Conservation (phyloP, 148 eudicot genomes). For the Pharnaceum exiguum region DNA sequence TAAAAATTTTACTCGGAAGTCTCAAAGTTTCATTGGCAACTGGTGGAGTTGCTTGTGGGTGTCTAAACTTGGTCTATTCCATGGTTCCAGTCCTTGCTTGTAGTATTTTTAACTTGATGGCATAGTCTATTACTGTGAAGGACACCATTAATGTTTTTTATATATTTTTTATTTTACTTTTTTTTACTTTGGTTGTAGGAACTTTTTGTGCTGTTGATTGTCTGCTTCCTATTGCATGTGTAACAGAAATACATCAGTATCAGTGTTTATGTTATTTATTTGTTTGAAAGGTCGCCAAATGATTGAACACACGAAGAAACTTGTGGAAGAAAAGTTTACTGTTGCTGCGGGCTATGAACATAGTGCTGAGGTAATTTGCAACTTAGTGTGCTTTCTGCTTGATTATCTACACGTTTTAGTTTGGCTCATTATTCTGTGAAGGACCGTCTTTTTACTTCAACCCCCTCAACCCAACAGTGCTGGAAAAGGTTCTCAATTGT, state of each 20-base stretch:
- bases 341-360: slow-evolving; percentile 73
- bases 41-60: too few species aligned
- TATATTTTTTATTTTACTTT: not conserved
- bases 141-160: too few species aligned
- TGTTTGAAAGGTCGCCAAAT: slow-evolving; percentile 78
- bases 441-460: not conserved
- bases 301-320: slow-evolving; percentile 95
- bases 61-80: too few species aligned
- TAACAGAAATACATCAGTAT: not conserved
- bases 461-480: too few species aligned
- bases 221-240: slow-evolving; percentile 3
- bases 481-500: too few species aligned
- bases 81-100: too few species aligned
- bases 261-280: slow-evolving; percentile 17
- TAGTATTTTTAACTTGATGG: too few species aligned
- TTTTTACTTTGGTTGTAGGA: not conserved
- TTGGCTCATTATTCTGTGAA: not conserved
- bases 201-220: not conserved
- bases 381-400: not conserved
- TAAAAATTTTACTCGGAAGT: too few species aligned
- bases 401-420: not conserved
- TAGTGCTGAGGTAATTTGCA: slow-evolving; percentile 76
- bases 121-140: too few species aligned
- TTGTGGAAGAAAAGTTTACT: slow-evolving; percentile 89
- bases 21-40: too few species aligned